Evolutionary conservation across 2,329 filamentous ascomycete genomes (phyloP).

Genomic region (Exophiala mesophila): DNA sequence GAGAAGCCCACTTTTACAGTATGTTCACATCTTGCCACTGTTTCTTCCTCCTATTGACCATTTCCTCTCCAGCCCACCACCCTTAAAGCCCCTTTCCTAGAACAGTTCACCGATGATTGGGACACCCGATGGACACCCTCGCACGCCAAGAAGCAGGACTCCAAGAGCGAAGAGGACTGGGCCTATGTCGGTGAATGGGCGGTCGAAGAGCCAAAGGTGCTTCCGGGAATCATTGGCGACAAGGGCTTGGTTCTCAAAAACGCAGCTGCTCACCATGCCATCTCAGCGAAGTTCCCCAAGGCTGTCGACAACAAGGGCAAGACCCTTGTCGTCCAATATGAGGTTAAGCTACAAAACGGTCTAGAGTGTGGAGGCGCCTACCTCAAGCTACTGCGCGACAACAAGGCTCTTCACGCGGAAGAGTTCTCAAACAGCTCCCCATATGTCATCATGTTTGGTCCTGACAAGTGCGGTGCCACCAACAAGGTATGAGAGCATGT

Average conservation of each 20-base stretch:
- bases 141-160: conserved; percentile 92
- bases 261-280: conserved; percentile 94
- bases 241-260: conserved; percentile 98
- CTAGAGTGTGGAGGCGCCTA: conserved; percentile 98
- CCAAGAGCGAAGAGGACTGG: conserved; percentile 81
- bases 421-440: conserved; percentile 97
- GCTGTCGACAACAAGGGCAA: conserved; percentile 97
- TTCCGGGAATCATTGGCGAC: conserved; percentile 90
- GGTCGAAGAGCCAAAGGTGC: conserved; percentile 86
- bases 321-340: conserved; percentile 95
- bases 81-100: conserved; percentile 89
- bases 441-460: conserved; percentile 99
- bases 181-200: conserved; percentile 95
- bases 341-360: conserved; percentile 97
- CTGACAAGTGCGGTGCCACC: conserved; percentile 97
- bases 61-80: conserved; percentile 64
- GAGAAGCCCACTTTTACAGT: conserved; percentile 83
- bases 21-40: conserved; percentile 40
- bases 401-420: conserved; percentile 91
- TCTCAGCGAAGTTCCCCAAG: conserved; percentile 97
- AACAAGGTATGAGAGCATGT: conserved; percentile 70
- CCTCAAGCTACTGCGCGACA: conserved; percentile 97
- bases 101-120: conserved; percentile 98
- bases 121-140: conserved; percentile 89
- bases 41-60: conserved; percentile 2